Conservation (phyloP, 495 filamentous ascomycete genomes). For the Trichocladium uniseriatum region DNA sequence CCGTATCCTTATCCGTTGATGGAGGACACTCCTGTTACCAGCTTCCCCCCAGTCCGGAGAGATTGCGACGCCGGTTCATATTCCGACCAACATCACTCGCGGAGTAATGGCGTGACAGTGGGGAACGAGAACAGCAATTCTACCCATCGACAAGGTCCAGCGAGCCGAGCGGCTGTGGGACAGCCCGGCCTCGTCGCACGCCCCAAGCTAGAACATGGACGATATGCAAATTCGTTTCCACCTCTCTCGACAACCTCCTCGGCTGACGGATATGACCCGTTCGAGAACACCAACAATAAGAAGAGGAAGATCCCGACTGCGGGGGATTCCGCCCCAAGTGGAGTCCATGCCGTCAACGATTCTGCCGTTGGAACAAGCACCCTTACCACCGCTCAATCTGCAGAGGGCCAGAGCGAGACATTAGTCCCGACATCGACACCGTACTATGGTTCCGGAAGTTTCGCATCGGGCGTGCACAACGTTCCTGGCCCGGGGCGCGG, state of each 20-base stretch:
- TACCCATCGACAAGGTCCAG: constrained; percentile 8
- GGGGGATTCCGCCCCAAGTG: constrained; percentile 48
- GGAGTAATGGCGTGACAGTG: constrained; percentile 23
- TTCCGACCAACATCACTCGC: constrained; percentile 19
- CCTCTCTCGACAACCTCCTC: constrained; percentile 45
- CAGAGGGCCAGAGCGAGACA: constrained; percentile 25
- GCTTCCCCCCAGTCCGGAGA: constrained; percentile 14
- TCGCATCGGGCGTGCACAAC: constrained; percentile 46
- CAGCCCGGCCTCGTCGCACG: constrained; percentile 19
- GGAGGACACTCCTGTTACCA: constrained; percentile 26
- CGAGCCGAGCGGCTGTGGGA: constrained; percentile 20
- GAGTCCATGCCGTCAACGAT: constrained; percentile 44
- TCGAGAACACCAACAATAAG: constrained; percentile 99
- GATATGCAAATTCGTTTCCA: constrained; percentile 36
- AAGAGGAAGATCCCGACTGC: constrained; percentile 95
- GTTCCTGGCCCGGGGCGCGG: constrained; percentile 75
- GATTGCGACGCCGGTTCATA: constrained; percentile 16
- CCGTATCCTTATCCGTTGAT: constrained; percentile 54
- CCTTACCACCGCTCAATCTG: constrained; percentile 15
- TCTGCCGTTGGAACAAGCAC: constrained; percentile 25
- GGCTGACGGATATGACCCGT: constrained; percentile 87
- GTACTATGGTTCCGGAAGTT: constrained; percentile 29
- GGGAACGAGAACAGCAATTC: constrained; percentile 33
- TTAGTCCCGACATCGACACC: constrained; percentile 30
- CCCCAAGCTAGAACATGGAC: constrained; percentile 22